Conservation (phyloP, 2,329 filamentous ascomycete genomes). For the Ampelomyces quisqualis region DNA sequence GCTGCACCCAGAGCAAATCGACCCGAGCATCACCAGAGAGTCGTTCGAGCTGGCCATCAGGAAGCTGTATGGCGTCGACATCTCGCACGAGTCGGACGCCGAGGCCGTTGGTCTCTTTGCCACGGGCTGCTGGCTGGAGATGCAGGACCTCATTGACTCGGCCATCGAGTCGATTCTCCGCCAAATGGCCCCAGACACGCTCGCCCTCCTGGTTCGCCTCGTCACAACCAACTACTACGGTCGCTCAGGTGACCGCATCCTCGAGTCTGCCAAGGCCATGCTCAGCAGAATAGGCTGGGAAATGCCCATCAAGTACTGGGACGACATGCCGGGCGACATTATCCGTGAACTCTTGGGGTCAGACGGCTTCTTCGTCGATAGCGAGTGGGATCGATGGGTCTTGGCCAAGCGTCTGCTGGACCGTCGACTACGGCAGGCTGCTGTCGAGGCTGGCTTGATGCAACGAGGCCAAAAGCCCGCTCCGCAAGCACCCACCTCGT, state of each 20-base stretch:
- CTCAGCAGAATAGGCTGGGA: slow-evolving; percentile 59
- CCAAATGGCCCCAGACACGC: slow-evolving; percentile 54
- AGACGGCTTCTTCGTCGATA: slow-evolving; percentile 60
- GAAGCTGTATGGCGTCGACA: slow-evolving; percentile 55
- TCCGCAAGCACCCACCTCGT: slow-evolving; percentile 51
- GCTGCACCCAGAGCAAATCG: slow-evolving; percentile 56
- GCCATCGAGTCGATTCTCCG: slow-evolving; percentile 57
- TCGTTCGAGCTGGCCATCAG: slow-evolving; percentile 58
- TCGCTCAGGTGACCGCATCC: slow-evolving; percentile 55
- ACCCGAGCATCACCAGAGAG: slow-evolving; percentile 54
- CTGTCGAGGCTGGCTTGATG: slow-evolving; percentile 52
- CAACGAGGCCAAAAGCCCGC: slow-evolving; percentile 46
- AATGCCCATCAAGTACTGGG: slow-evolving; percentile 58
- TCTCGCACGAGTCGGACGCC: slow-evolving; percentile 52
- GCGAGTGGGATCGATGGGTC: slow-evolving; percentile 60
- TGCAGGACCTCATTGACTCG: slow-evolving; percentile 57
- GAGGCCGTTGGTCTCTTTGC: slow-evolving; percentile 58
- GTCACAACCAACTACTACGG: slow-evolving; percentile 60
- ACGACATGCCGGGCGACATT: slow-evolving; percentile 59
- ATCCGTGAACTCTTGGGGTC: slow-evolving; percentile 60
- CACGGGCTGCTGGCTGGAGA: slow-evolving; percentile 59
- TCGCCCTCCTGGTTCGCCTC: slow-evolving; percentile 54
- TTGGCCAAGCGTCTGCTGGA: slow-evolving; percentile 57
- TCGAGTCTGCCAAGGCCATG: slow-evolving; percentile 60
- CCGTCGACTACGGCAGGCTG: slow-evolving; percentile 50